These are phyloP conservation scores for Cryptococcus sp. DNA, from an alignment of 1,284 basidiomycete species.

Conservation along the genomic window DNA sequence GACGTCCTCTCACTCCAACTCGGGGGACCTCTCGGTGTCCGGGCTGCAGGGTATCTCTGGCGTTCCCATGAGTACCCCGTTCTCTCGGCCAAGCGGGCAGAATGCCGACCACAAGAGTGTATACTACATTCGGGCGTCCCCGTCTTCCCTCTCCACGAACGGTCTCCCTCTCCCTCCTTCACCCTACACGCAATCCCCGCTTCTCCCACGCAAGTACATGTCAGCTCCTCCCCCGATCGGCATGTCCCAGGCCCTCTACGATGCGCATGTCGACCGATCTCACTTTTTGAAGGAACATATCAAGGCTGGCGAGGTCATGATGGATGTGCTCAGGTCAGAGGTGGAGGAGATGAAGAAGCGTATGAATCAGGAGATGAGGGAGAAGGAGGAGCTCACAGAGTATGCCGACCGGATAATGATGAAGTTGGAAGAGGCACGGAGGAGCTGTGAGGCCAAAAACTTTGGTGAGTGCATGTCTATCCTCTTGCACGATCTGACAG, in stretches of 20 bases:
- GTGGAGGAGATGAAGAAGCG: slow-evolving; percentile 7
- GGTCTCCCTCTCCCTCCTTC: slow-evolving; percentile 10
- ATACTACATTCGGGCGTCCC: background rate
- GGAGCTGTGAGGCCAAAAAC: slow-evolving; percentile 9
- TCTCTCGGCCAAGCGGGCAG: background rate
- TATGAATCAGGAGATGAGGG: slow-evolving; percentile 9
- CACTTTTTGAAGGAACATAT: slow-evolving; percentile 19
- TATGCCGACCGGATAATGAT: slow-evolving; percentile 3
- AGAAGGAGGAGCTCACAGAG: slow-evolving; percentile 6
- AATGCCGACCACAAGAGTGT: background rate
- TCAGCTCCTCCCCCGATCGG: slow-evolving; percentile 24
- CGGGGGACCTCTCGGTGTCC: background rate
- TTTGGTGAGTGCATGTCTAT: background rate
- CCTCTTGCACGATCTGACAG: background rate
- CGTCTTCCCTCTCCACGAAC: background rate
- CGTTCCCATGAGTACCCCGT: too few relatives aligned
- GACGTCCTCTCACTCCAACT: slow-evolving; percentile 3
- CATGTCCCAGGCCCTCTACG: slow-evolving; percentile 11
- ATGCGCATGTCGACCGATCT: slow-evolving; percentile 23
- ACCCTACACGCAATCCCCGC: background rate
- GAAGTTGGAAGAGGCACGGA: slow-evolving; percentile 8
- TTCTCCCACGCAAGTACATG: slow-evolving; percentile 8
- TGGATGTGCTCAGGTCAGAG: slow-evolving; percentile 18
- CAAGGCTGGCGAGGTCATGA: slow-evolving; percentile 14
- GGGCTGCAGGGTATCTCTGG: too few relatives aligned